Percentiles rank a stretch among this genome's conserved stretches.
Evolutionary conservation across 768 basidiomycete species (phyloP).

Genomic region (Mycena sanguinolenta): DNA sequence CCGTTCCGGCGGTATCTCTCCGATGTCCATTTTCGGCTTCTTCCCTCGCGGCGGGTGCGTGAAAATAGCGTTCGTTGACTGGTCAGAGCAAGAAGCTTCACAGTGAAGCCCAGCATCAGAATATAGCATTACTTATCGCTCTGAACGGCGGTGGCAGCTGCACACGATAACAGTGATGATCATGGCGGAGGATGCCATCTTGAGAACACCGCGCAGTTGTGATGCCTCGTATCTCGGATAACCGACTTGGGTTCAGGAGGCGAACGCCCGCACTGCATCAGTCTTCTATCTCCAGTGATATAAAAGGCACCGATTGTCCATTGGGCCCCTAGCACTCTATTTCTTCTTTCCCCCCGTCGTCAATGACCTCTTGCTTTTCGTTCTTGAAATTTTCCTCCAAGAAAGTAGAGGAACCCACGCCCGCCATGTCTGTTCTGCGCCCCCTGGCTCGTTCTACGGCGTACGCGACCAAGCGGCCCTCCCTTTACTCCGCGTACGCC

Average conservation of each 20-base stretch:
- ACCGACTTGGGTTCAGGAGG: too few relatives aligned
- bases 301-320: constrained; percentile 17
- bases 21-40: constrained; percentile 14
- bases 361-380: constrained; percentile 31
- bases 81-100: neutral
- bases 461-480: constrained; percentile 24
- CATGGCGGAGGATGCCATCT: constrained; percentile 19
- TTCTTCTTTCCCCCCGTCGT: constrained; percentile 9
- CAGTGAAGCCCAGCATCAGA: neutral
- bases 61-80: neutral
- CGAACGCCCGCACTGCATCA: constrained; percentile 10
- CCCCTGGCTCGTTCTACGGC: constrained; percentile 34
- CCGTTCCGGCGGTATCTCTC: constrained; percentile 11
- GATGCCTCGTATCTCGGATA: constrained; percentile 21
- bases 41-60: neutral
- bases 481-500: constrained; percentile 35
- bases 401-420: neutral
- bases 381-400: constrained; percentile 7
- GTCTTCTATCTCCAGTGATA: constrained; percentile 29
- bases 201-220: constrained; percentile 12
- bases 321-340: constrained; percentile 27
- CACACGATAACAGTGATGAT: constrained; percentile 18
- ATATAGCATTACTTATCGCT: neutral
- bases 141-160: constrained; percentile 10
- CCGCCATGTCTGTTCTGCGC: constrained; percentile 28